These are phyloP conservation scores for Naganishia randhawae DNA, from an alignment of 768 basidiomycete genomes.

Conservation along the genomic window DNA sequence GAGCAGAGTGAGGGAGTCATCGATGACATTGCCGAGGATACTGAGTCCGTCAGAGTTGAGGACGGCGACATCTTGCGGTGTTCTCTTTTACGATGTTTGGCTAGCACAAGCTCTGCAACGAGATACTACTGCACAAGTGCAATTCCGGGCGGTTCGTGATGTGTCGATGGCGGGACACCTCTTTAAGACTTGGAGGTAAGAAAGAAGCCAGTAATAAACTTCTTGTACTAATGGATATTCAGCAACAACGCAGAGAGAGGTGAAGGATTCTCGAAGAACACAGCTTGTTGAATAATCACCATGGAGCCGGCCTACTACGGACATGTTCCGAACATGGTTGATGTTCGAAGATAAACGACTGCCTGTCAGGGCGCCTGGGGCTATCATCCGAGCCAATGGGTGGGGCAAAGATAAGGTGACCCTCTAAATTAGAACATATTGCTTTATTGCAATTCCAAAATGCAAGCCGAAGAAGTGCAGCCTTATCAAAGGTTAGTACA, in stretches of 20 bases:
- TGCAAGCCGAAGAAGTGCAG: neutral
- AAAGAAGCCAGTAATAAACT: neutral
- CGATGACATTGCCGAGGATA: slow-evolving; percentile 14
- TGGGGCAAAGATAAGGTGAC: slow-evolving; percentile 7
- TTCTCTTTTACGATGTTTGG: too few species aligned
- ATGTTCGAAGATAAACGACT: neutral
- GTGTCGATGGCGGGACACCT: too few species aligned
- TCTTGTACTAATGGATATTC: too few species aligned
- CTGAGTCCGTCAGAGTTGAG: slow-evolving; percentile 1
- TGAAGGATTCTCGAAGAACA: neutral
- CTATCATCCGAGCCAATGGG: neutral
- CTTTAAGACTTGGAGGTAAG: too few species aligned
- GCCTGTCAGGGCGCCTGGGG: too few species aligned
- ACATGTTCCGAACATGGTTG: neutral
- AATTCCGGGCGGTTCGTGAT: neutral
- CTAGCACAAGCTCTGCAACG: too few species aligned
- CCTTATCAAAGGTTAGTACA: slow-evolving; percentile 3
- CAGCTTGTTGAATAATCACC: neutral
- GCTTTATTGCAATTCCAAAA: slow-evolving; percentile 10
- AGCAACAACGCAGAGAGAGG: neutral
- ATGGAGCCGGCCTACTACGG: neutral
- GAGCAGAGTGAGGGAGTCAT: slow-evolving; percentile 5
- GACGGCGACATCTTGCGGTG: neutral
- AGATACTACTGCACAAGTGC: neutral
- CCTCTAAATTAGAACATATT: neutral